These are phyloP conservation scores for Macroventuria anomochaeta DNA, from an alignment of 2,329 filamentous ascomycete genomes.

Conservation along the genomic window DNA sequence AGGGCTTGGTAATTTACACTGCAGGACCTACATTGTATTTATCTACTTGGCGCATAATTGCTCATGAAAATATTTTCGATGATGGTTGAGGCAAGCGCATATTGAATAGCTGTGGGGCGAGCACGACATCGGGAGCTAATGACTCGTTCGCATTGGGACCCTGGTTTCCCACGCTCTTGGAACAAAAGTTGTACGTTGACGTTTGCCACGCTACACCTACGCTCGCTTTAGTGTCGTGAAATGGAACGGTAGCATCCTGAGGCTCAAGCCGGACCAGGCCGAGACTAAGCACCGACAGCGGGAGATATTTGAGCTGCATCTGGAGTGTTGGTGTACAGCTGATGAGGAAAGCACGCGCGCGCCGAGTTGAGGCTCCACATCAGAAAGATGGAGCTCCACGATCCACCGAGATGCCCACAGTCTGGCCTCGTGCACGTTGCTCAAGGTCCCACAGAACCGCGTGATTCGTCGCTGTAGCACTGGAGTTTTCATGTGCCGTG, in stretches of 20 bases:
- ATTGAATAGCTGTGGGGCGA: slow-evolving; percentile 26
- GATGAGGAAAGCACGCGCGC: not conserved
- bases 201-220: slow-evolving; percentile 11
- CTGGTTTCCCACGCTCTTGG: slow-evolving; percentile 1
- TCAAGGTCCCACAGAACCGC: not conserved
- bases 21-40: slow-evolving; percentile 10
- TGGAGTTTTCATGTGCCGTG: slow-evolving; percentile 7
- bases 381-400: slow-evolving; percentile 5
- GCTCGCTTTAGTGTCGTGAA: slow-evolving; percentile 7
- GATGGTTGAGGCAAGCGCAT: slow-evolving; percentile 19
- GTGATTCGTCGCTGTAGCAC: not conserved
- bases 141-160: slow-evolving; percentile 10
- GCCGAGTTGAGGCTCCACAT: slow-evolving; percentile 4
- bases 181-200: slow-evolving; percentile 2
- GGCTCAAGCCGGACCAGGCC: slow-evolving; percentile 15
- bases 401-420: slow-evolving; percentile 1
- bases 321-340: not conserved
- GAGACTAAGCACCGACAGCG: slow-evolving; percentile 5
- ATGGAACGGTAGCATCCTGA: slow-evolving; percentile 3
- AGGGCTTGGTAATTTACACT: not conserved
- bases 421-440: not conserved
- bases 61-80: slow-evolving; percentile 21
- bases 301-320: not conserved
- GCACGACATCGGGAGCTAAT: slow-evolving; percentile 30
- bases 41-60: not conserved